Evolutionary conservation across 164 flowering plant species (phyloP), one percentile per base, ranked within the genome.

Genomic region (Berberis thunbergii): DNA sequence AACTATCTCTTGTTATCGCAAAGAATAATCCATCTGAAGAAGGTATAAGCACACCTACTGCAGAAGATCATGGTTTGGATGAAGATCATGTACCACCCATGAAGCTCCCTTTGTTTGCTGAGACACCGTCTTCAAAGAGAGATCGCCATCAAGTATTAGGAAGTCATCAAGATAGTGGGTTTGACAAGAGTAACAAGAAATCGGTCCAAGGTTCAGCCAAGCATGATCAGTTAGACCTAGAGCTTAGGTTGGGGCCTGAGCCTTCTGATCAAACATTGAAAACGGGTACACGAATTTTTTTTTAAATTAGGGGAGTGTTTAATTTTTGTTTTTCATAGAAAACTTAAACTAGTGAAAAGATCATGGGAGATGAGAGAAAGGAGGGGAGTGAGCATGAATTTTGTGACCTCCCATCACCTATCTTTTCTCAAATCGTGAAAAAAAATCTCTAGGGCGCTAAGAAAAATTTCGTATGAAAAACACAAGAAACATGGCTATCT

Each of bases 171-270:
- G 49, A 11, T 12, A 42, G 7, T 11, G 26, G 44, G 45, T 60
- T 49, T 46, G 61, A 64, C 10, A 69, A 73, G 48, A 12, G 59
- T 64, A 57, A 6, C 57, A n/a, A 48, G 57, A 55, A 57, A 48
- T 52, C 50, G 40, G 45, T 49, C 54, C 72, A 64, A 4, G 56
- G 57, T 43, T 53, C 62, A 4, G 8, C 52, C 7, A 60, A 1
- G 2, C 45, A 43, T 46, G 62, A 0, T 10, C 72, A 69, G n/a
- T 58, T 82, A 57, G 84, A 84, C 76, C 80, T 84, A 0, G 86
- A 84, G 69, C 84, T 84, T 60, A 74, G 88, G 45, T 66, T 84
- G 56, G 84, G 86, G 3, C 78, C 73, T 11, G 76, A 77, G 56
- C 79, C 83, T 12, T 26, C 26, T 26, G 57, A 65, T 52, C 38